Base-by-base conservation (phyloP, 108 stramenopile species). In the Cyclostephanos invisitatus region DNA sequence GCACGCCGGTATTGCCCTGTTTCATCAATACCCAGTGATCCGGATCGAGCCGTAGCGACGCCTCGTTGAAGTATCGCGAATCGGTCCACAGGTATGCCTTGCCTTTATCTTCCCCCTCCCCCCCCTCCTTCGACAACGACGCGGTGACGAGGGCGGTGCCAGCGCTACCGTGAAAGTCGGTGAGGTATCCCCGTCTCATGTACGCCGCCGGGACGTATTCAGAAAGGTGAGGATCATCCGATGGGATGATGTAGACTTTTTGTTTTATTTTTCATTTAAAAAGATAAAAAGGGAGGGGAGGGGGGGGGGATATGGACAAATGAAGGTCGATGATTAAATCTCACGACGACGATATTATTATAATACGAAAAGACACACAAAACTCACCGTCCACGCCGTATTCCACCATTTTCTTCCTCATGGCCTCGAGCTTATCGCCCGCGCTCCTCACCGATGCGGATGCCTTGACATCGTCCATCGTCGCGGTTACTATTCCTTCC, bases 61-160 rank as follows among this genome's bases (percentile, higher is more conserved):
- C 99, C 83, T 99, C 98, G 64, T 95, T 89, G 78, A 87, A 96
- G 68, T 99, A 99, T 28, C 99, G 72, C 0, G 96, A 96, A 67
- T 98, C 98, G 0, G 98, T 98, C 97, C 97, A 99, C 55, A 98
- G 74, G 58, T 83, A 74, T 0, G 91, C 92, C 32, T 37, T 63
- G 17, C 62, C 70, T 20, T 48, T 61, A 11, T 58, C 68, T n/a
- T 15, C 15, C 17, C 24, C 68, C 24, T 35, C 55, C 17, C 24
- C 68, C 24, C 21, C 55, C 7, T 58, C 56, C 25, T 68, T 35
- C 36, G 68, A 50, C 64, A 54, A 40, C 53, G 42, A 42, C 3
- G 63, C 35, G 0, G 87, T 86, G 12, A 99, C 89, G 21, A 98
- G 75, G 6, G 97, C 98, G 7, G 98, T 98, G 7, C 99, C 99